phyloP scores from a whole-genome alignment of 306 rosid genomes.

The Citrullus colocynthis region DNA sequence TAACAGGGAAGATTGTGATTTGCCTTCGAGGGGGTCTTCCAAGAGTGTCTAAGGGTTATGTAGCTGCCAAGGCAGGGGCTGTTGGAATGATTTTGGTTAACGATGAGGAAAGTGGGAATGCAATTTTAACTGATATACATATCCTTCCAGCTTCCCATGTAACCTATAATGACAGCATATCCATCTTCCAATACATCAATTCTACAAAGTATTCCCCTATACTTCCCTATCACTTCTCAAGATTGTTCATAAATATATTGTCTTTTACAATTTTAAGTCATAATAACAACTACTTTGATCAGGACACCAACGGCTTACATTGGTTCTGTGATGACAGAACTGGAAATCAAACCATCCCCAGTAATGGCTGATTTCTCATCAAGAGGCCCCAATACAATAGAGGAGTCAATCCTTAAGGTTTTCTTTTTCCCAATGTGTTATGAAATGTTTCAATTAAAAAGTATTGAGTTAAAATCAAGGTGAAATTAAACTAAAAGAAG shows the following conservation, averaged over 20 bases:
- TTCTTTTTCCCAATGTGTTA: not conserved
- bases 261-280: not conserved
- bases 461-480: not conserved
- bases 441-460: not conserved
- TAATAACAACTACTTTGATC: not conserved
- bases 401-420: constrained; percentile 47
- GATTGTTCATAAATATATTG: not conserved
- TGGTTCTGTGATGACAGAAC: constrained; percentile 19
- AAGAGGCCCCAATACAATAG: constrained; percentile 48
- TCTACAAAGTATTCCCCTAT: constrained; percentile 24
- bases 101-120: not conserved
- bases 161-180: constrained; percentile 18
- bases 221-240: not conserved
- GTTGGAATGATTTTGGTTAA: constrained; percentile 58
- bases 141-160: constrained; percentile 40
- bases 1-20: constrained; percentile 47
- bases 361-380: constrained; percentile 48
- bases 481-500: not conserved
- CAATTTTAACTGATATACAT: constrained; percentile 24
- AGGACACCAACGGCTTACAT: constrained; percentile 43
- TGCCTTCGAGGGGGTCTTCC: constrained; percentile 23
- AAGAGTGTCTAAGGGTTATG: constrained; percentile 21
- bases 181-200: constrained; percentile 28
- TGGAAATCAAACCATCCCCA: constrained; percentile 34
- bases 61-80: constrained; percentile 33